Base-by-base conservation (phyloP, 305 asterid genomes). In the Fraxinus sp. region DNA sequence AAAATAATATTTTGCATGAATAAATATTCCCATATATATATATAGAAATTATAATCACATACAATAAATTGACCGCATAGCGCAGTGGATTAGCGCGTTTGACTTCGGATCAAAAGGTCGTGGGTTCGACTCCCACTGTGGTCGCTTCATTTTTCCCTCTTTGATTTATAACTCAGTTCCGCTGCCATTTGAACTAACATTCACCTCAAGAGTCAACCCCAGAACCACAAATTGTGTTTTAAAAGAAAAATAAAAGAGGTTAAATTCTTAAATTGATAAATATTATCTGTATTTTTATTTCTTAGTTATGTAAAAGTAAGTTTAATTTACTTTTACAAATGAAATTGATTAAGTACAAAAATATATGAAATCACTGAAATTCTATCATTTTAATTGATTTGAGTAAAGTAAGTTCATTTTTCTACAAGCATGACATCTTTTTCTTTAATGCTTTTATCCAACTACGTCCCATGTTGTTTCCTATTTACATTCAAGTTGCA, bases 91-190 rank as follows among this genome's bases (percentile, higher is more conserved):
- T 71, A 71, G 76, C 76, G 76, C 76, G 76, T 71, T 32, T 71
- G 76, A 71, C 76, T 71, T 71, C 76, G 76, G 76, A 71, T 71
- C 76, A 71, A 32, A 71, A 71, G 76, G 76, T 71, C 76, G 76
- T 71, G 76, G 76, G 76, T 71, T 71, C 76, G 76, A 71, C 76
- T 71, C 76, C 76, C 76, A 71, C 41, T 71, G 76, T 71, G 76
- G 76, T 71, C 76, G 76, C 30, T 35, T 41, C 14, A 0, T 41
- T 41, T 41, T 9, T 9, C 52, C 55, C 55, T 11, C 11, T 13
- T 1, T 13, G n/a, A 13, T 46, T 46, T 2, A 11, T 44, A 11
- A 44, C 52, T 10, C 16, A 2, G 55, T 11, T 11, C 59, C 7
- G 20, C 7, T 13, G 59, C 59, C 59, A 49, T 49, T 14, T 49